Percentiles rank a stretch among this genome's conserved stretches.
Conservation (phyloP, 495 filamentous ascomycete genomes). For the Penicillium desertorum region DNA sequence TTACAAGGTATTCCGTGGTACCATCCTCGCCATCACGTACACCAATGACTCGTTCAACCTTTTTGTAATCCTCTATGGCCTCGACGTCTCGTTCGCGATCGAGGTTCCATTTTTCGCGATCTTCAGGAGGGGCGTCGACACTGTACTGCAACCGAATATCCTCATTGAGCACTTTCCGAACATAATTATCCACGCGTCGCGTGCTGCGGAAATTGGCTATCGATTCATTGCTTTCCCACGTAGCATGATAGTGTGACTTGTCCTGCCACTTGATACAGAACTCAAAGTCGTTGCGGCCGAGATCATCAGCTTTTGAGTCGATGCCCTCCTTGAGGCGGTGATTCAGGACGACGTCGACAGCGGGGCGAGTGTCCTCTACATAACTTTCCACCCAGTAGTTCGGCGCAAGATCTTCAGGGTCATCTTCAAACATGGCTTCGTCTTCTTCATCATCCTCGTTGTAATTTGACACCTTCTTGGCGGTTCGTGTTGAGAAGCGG, state of each 20-base stretch:
- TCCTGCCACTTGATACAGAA: conserved; percentile 98
- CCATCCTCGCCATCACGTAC: conserved; percentile 71
- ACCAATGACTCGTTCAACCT: conserved; percentile 89
- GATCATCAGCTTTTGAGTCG: conserved; percentile 52
- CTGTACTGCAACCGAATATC: conserved; percentile 69
- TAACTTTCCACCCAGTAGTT: conserved; percentile 62
- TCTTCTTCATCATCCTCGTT: conserved; percentile 85
- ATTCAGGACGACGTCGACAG: conserved; percentile 86
- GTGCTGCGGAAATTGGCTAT: conserved; percentile 70
- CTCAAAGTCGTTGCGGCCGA: conserved; percentile 78
- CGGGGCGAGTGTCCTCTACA: conserved; percentile 70
- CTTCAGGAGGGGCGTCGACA: conserved; percentile 75
- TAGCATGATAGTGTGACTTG: conserved; percentile 90
- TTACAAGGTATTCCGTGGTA: conserved; percentile 76
- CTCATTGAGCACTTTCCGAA: conserved; percentile 72
- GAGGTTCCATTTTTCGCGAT: conserved; percentile 85
- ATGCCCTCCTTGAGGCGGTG: conserved; percentile 73
- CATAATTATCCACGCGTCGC: conserved; percentile 91
- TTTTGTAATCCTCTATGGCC: conserved; percentile 77
- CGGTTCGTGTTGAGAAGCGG: conserved; percentile 86
- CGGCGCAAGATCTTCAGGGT: conserved; percentile 53
- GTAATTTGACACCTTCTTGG: conserved; percentile 81
- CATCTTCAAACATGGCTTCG: conserved; percentile 69
- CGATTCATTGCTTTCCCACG: conserved; percentile 80
- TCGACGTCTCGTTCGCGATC: conserved; percentile 85